phyloP scores from a whole-genome alignment of 768 basidiomycete species.

The Leccinum obscurum region DNA sequence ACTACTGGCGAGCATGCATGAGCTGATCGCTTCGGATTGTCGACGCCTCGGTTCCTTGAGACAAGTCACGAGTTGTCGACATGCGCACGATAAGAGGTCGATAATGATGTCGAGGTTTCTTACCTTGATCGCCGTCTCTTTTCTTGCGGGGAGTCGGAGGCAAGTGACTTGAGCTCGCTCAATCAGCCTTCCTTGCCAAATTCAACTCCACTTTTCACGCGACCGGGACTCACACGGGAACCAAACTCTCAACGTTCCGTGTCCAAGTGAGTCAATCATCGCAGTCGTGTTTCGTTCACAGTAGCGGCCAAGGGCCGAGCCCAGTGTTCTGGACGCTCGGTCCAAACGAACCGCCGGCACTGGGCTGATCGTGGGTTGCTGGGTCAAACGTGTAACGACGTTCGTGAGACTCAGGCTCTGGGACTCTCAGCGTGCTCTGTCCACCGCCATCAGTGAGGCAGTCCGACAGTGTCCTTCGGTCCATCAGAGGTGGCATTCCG shows the following conservation, averaged over 20 bases:
- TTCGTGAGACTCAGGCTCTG: background rate
- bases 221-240: constrained; percentile 2
- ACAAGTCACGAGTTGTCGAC: constrained; percentile 14
- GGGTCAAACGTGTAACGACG: background rate
- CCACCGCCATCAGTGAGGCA: background rate
- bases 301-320: background rate
- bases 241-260: background rate
- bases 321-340: background rate
- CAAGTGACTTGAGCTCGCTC: background rate
- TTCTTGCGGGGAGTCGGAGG: background rate
- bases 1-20: constrained; percentile 11
- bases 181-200: constrained; percentile 1
- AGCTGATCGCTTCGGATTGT: constrained; percentile 12
- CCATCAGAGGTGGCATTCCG: constrained; percentile 3
- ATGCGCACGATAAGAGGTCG: background rate
- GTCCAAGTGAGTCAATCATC: too few species aligned
- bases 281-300: background rate
- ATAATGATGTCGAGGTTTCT: background rate
- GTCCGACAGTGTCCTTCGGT: background rate
- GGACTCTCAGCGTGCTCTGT: background rate
- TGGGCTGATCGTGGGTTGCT: constrained; percentile 1
- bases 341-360: background rate
- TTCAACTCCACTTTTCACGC: constrained; percentile 13
- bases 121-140: background rate
- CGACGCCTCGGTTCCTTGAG: constrained; percentile 11